phyloP scores from a whole-genome alignment of 208 protist genomes.

The Leishmania tropica region DNA sequence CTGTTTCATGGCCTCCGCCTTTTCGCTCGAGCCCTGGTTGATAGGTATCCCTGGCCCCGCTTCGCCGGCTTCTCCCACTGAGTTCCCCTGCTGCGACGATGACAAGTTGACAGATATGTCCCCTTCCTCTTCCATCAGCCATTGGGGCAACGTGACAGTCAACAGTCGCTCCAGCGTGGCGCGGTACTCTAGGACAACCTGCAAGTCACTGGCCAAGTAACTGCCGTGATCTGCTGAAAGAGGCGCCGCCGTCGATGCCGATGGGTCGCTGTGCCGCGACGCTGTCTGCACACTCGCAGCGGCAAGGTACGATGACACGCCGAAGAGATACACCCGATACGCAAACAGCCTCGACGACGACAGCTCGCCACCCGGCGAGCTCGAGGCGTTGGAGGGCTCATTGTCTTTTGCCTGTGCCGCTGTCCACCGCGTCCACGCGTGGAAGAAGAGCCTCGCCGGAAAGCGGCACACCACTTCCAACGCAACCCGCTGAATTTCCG shows the following conservation, averaged over 20 bases:
- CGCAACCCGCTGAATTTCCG: conserved; percentile 38
- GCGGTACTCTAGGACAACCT: conserved; percentile 8
- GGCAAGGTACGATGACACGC: conserved; percentile 25
- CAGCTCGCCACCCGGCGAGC: not conserved
- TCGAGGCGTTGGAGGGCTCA: not conserved
- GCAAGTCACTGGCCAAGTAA: not conserved
- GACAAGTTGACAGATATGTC: not conserved
- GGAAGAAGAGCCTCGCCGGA: conserved; percentile 28
- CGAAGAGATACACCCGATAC: conserved; percentile 34
- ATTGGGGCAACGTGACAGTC: conserved; percentile 10
- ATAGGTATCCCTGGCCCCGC: too few species aligned
- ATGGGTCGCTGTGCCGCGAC: not conserved
- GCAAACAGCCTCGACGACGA: conserved; percentile 5
- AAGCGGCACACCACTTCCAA: conserved; percentile 54
- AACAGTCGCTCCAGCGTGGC: conserved; percentile 13
- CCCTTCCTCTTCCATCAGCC: conserved; percentile 20
- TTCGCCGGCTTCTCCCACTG: too few species aligned
- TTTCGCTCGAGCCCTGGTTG: not conserved
- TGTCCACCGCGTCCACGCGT: conserved; percentile 23
- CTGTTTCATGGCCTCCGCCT: conserved; percentile 11
- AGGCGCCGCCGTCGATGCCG: not conserved
- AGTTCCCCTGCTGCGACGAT: not conserved
- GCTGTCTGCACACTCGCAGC: not conserved
- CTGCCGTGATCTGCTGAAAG: not conserved
- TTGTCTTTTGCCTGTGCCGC: too few species aligned